Evolutionary conservation across 1,139 yeast species (phyloP).

Genomic region (Taphrina flavorubra): DNA sequence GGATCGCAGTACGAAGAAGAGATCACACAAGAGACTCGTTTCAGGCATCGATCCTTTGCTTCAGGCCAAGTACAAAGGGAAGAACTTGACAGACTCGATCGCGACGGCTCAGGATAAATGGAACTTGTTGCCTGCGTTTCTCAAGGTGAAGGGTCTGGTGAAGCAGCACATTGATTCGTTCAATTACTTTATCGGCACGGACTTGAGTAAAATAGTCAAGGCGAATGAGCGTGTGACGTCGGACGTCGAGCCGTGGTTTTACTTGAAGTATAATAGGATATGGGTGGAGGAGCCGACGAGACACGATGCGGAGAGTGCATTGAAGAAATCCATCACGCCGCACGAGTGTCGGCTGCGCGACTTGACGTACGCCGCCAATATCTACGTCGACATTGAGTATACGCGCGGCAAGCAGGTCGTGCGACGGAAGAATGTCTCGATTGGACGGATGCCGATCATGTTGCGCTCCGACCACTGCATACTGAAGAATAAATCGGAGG

Average conservation of each 20-base stretch:
- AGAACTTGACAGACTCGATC: conserved; percentile 81
- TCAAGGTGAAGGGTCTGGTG: conserved; percentile 92
- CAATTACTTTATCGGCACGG: conserved; percentile 92
- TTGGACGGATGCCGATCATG: conserved; percentile 99
- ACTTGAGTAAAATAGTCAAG: conserved; percentile 83
- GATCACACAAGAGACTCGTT: conserved; percentile 13
- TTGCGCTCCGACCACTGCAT: conserved; percentile 89
- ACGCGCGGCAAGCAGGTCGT: conserved; percentile 92
- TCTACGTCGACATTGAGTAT: conserved; percentile 94
- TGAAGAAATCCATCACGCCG: conserved; percentile 65
- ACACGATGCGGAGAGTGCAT: conserved; percentile 59
- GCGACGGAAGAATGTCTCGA: conserved; percentile 85
- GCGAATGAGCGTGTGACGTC: conserved; percentile 89
- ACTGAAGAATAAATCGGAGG: conserved; percentile 74
- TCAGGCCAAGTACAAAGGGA: conserved; percentile 83
- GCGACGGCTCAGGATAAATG: conserved; percentile 89
- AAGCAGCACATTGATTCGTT: conserved; percentile 97
- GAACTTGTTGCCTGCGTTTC: conserved; percentile 92
- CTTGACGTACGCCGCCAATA: conserved; percentile 93
- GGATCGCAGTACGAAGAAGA: neutral
- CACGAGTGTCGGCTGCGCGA: conserved; percentile 97
- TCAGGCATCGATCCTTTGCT: conserved; percentile 68
- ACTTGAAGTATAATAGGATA: conserved; percentile 86
- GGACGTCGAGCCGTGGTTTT: conserved; percentile 97
- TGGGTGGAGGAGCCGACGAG: conserved; percentile 69